phyloP scores from a whole-genome alignment of 2,329 filamentous ascomycete species.

The Fusarium neocosmosporiellum region DNA sequence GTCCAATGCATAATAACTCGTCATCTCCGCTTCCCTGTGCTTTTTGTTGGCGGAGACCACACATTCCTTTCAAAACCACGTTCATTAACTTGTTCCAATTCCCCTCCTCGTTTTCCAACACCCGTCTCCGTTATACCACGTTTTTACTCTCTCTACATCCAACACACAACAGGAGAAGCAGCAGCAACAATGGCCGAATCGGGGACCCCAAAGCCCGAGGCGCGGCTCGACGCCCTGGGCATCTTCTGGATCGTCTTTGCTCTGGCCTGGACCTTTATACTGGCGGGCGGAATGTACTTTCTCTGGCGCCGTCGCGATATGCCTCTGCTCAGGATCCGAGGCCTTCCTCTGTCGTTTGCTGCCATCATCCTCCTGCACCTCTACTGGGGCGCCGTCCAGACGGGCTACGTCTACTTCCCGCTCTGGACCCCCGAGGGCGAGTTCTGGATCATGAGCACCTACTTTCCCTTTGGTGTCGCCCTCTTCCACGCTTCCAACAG shows the following conservation, averaged over 20 bases:
- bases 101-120: too few species aligned
- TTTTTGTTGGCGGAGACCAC: constrained; percentile 9
- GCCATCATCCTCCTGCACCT: constrained; percentile 55
- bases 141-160: background rate
- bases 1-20: constrained; percentile 29
- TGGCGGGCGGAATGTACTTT: constrained; percentile 54
- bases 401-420: constrained; percentile 53
- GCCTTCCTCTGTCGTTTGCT: constrained; percentile 53
- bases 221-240: constrained; percentile 52
- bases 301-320: constrained; percentile 54
- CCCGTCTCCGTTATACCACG: background rate
- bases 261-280: constrained; percentile 52
- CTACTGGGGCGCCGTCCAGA: constrained; percentile 56
- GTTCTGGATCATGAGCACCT: constrained; percentile 76
- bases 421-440: constrained; percentile 63
- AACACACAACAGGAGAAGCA: background rate
- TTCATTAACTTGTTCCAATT: constrained; percentile 25
- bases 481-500: constrained; percentile 74
- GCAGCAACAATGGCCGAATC: constrained; percentile 33
- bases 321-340: constrained; percentile 55
- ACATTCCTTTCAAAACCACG: constrained; percentile 39
- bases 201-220: constrained; percentile 42
- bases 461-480: constrained; percentile 72
- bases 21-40: constrained; percentile 18
- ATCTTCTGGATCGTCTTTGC: constrained; percentile 55